Percentiles rank a stretch among this genome's conserved stretches.
Evolutionary conservation across 768 basidiomycete species (phyloP).

Genomic region (Epithele typhae): DNA sequence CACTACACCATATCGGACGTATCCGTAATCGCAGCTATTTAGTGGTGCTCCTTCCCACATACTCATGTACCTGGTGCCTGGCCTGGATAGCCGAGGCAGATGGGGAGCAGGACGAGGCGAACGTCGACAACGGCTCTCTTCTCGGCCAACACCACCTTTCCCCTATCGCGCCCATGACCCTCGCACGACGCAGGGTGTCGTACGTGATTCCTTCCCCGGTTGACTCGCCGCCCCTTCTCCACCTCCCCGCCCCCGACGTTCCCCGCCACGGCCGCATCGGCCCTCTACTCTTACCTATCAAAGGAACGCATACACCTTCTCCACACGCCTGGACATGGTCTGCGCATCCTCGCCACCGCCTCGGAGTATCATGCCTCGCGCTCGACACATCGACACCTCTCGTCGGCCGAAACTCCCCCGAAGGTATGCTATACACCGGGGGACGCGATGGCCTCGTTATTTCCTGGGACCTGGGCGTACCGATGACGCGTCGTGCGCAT

Average conservation of each 20-base stretch:
- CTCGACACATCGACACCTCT: conserved; percentile 81
- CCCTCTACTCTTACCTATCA: conserved; percentile 56
- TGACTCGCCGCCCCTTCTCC: conserved; percentile 57
- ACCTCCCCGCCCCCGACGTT: conserved; percentile 62
- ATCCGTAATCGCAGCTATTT: too few relatives aligned
- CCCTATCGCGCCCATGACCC: too few relatives aligned
- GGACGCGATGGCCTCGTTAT: conserved; percentile 87
- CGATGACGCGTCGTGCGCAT: conserved; percentile 46
- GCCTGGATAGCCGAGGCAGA: too few relatives aligned
- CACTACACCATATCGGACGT: too few relatives aligned
- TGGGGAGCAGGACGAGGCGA: too few relatives aligned
- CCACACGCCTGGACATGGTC: conserved; percentile 17
- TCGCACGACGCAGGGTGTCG: conserved; percentile 68
- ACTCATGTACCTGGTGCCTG: too few relatives aligned
- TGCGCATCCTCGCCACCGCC: conserved; percentile 74
- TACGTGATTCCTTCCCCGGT: conserved; percentile 80
- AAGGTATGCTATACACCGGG: conserved; percentile 87
- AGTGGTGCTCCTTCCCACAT: too few relatives aligned
- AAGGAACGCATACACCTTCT: conserved; percentile 12
- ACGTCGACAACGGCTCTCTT: too few relatives aligned
- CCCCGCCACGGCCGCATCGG: conserved; percentile 62
- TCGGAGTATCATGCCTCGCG: conserved; percentile 84
- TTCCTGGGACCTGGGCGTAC: conserved; percentile 78
- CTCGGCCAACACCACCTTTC: too few relatives aligned
- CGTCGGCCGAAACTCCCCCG: conserved; percentile 57